Evolutionary conservation across 805 yeast species (phyloP).

Genomic region (Babjeviella inositovora): DNA sequence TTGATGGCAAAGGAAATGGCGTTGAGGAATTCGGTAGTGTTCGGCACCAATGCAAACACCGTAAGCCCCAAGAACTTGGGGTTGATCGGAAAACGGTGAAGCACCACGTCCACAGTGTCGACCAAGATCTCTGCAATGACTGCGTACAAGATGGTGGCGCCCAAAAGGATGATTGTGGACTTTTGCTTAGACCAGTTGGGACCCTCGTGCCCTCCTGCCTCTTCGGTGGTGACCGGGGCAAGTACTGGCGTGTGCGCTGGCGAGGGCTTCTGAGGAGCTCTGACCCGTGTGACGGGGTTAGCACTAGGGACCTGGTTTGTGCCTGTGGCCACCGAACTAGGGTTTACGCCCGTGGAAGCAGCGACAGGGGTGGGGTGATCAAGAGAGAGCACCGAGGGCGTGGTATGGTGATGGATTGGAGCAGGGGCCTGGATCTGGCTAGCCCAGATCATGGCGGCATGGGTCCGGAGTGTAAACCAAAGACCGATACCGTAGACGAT

Average conservation of each 20-base stretch:
- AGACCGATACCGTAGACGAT: conserved; percentile 79
- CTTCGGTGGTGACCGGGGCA: conserved; percentile 7
- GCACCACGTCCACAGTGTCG: conserved; percentile 80
- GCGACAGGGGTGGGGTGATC: no score
- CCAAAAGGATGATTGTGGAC: conserved; percentile 65
- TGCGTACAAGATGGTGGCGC: conserved; percentile 81
- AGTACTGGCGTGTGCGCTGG: neutral
- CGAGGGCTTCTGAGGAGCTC: conserved; percentile 1
- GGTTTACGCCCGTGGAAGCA: no score
- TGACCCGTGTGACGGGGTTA: neutral
- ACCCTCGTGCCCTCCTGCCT: conserved; percentile 74
- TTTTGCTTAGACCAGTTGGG: conserved; percentile 92
- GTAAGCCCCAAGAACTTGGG: conserved; percentile 90
- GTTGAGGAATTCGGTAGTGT: conserved; percentile 90
- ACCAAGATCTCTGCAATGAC: conserved; percentile 89
- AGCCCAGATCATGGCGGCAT: conserved; percentile 94
- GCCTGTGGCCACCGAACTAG: neutral
- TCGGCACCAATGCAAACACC: conserved; percentile 90
- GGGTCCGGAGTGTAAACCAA: conserved; percentile 87
- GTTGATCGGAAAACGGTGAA: conserved; percentile 62
- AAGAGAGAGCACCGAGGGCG: no score
- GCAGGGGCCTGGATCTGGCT: no score
- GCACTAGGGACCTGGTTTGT: neutral
- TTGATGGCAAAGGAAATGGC: conserved; percentile 94
- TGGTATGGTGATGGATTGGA: no score